phyloP scores from a whole-genome alignment of 73 alveolate genomes.

The Paramecium bursaria region DNA sequence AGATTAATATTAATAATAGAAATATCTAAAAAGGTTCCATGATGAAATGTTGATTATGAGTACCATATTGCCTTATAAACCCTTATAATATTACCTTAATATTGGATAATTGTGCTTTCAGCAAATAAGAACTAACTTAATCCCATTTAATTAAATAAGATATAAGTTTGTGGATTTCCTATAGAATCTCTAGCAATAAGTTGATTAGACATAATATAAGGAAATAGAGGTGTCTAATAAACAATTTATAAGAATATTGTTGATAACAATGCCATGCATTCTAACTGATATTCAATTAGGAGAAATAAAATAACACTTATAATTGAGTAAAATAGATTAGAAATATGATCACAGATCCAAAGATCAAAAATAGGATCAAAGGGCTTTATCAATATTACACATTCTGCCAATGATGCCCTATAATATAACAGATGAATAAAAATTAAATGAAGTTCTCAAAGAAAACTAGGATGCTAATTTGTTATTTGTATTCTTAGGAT shows the following conservation, averaged over 20 bases:
- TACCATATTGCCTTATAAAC: conserved; percentile 5
- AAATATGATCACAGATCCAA: too few species aligned
- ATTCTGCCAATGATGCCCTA: conserved; percentile 15
- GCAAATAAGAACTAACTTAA: background rate
- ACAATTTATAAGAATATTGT: conserved; percentile 8
- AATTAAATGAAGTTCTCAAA: background rate
- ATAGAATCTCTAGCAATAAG: background rate
- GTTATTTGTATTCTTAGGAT: conserved; percentile 3
- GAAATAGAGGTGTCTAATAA: too few species aligned
- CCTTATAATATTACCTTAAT: conserved; percentile 20
- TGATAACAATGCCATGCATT: conserved; percentile 24
- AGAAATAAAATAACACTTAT: background rate
- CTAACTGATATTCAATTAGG: background rate
- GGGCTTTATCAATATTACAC: conserved; percentile 42
- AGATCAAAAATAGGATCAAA: too few species aligned
- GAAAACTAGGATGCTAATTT: conserved; percentile 16
- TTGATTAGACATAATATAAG: too few species aligned
- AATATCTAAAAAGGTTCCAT: background rate
- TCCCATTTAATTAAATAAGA: conserved; percentile 6
- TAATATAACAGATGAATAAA: conserved; percentile 33
- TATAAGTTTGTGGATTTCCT: conserved; percentile 45
- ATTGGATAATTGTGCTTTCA: conserved; percentile 18
- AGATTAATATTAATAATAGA: background rate
- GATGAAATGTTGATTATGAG: conserved; percentile 3
- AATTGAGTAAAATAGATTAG: too few species aligned